Base-by-base conservation (phyloP, 371 early-diverging fungal genomes). In the Zychaea mexicana region DNA sequence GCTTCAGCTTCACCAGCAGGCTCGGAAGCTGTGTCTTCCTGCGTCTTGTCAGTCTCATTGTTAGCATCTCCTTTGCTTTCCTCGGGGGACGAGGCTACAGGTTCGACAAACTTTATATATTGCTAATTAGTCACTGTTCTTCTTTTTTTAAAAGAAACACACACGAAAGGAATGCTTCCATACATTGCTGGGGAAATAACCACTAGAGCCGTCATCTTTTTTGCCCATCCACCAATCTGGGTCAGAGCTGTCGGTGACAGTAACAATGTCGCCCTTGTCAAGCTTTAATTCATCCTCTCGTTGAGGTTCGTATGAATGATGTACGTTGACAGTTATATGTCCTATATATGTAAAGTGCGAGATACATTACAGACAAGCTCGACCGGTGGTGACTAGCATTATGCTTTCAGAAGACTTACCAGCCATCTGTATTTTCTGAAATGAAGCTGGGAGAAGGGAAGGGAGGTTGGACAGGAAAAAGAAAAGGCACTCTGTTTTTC, bases 141-240 rank as follows among this genome's bases (percentile, higher is more conserved):
- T 22, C 30, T 32, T 22, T 52, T 7, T 28, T 39, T 27, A 10
- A 5, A 52, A 7, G 52, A 12, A 60, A 10, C n/a, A n/a, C n/a
- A n/a, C n/a, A 15, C 17, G 15, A 42, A 42, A 15, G n/a, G n/a
- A 42, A 42, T 7, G 53, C 76, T 76, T 79, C n/a, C n/a, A n/a
- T n/a, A 89, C 90, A 62, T 91, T 92, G 64, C 90, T 86, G 46
- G 92, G 92, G 63, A 92, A 92, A 78, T 79, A 88, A 17, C 92
- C 92, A 58, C 66, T 60, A 36, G 82, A 71, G 32, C 83, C 83
- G 28, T 78, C 78, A 62, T 80, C 74, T 57, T 76, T 85, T 59
- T 77, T 76, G 13, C 92, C 91, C 13, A 83, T 71, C 90, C 90
- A 89, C 88, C 90, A 88, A 62, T 76, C 77, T 7, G 76, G 74